phyloP scores from a whole-genome alignment of 2,329 filamentous ascomycete genomes.

The Colletotrichum shisoi region DNA sequence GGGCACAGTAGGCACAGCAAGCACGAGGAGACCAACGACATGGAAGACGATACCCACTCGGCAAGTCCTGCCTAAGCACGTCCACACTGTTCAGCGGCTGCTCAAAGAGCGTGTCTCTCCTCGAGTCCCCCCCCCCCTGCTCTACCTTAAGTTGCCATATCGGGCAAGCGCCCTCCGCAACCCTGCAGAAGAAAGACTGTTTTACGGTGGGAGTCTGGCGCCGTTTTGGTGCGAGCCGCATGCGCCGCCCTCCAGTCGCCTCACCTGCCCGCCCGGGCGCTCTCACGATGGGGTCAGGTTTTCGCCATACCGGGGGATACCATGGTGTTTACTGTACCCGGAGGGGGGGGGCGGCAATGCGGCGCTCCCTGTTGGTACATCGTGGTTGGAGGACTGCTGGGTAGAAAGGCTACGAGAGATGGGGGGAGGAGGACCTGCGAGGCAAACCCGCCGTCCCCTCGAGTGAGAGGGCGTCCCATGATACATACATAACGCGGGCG shows the following conservation, averaged over 20 bases:
- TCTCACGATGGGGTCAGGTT: conserved; percentile 31
- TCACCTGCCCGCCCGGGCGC: conserved; percentile 7
- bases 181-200: conserved; percentile 23
- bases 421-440: neutral
- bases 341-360: conserved; percentile 12
- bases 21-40: neutral
- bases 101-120: conserved; percentile 2
- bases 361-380: conserved; percentile 5
- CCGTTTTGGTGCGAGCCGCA: neutral
- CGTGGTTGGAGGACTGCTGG: neutral
- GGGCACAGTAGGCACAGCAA: neutral
- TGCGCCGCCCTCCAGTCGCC: conserved; percentile 9
- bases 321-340: conserved; percentile 13
- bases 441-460: neutral
- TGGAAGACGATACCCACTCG: conserved; percentile 2
- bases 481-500: conserved; percentile 38
- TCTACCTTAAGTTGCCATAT: conserved; percentile 17
- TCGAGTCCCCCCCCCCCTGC: neutral
- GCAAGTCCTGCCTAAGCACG: conserved; percentile 5
- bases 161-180: conserved; percentile 32
- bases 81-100: conserved; percentile 1
- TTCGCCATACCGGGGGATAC: conserved; percentile 19
- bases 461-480: conserved; percentile 18
- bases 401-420: conserved; percentile 3
- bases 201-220: conserved; percentile 20